Evolutionary conservation across 2,329 filamentous ascomycete genomes (phyloP).

Genomic region (Sporothrix inflata): DNA sequence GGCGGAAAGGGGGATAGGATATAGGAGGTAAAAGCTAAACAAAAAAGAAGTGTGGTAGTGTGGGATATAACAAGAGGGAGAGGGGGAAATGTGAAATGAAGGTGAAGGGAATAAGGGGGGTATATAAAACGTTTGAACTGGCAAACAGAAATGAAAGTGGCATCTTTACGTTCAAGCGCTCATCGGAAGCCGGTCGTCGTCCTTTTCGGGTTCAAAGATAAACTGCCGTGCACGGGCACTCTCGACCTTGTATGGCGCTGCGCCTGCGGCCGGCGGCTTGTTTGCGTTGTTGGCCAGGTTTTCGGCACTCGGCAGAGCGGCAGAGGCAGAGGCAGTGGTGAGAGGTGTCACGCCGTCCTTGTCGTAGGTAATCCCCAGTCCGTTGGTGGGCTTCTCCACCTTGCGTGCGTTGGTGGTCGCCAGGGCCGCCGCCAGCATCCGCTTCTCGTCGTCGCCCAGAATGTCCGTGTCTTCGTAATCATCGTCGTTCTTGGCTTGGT

Average conservation of each 20-base stretch:
- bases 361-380: conserved; percentile 46
- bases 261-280: conserved; percentile 23
- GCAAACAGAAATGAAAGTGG: not conserved
- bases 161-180: conserved; percentile 35
- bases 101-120: conserved; percentile 24
- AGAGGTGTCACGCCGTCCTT: conserved; percentile 43
- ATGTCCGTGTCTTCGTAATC: conserved; percentile 29
- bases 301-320: not conserved
- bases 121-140: conserved; percentile 27
- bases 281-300: not conserved
- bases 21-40: not conserved
- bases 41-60: conserved; percentile 13
- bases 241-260: conserved; percentile 40
- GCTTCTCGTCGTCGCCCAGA: conserved; percentile 34
- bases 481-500: conserved; percentile 35
- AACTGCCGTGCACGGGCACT: conserved; percentile 41
- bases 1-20: not conserved
- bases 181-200: conserved; percentile 36
- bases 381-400: conserved; percentile 33
- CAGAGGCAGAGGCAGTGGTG: not conserved
- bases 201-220: conserved; percentile 41
- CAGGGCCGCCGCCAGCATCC: conserved; percentile 33
- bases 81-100: conserved; percentile 7
- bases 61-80: not conserved
- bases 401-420: conserved; percentile 34